Conservation (phyloP, 179 eudicot species). For the Dionaea muscipula region DNA sequence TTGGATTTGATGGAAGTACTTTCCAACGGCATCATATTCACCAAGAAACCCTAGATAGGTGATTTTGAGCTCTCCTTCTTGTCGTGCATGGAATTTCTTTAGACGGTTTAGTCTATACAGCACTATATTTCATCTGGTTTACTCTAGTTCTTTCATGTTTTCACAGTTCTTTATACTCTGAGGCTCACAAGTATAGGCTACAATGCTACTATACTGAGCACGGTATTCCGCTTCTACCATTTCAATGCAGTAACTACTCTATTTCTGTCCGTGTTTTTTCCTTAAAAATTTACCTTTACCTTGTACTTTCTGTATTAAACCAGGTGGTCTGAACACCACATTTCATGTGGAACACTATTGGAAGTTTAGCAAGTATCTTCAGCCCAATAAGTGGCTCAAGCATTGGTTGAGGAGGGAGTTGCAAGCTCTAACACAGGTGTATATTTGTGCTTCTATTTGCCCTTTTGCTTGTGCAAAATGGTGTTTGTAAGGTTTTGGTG, state of each 20-base stretch:
- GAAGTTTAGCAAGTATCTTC: slow-evolving; percentile 55
- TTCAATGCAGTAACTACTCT: not conserved
- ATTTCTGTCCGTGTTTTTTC: not conserved
- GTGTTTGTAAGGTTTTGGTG: no score
- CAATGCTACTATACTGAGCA: slow-evolving; percentile 58
- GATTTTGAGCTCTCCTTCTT: not conserved
- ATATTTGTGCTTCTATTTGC: not conserved
- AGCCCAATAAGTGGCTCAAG: slow-evolving; percentile 45
- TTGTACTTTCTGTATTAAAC: slow-evolving; percentile 7
- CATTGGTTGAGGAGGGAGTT: slow-evolving; percentile 78
- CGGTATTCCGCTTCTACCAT: slow-evolving; percentile 22
- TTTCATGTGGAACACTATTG: slow-evolving; percentile 49
- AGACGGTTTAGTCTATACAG: not conserved
- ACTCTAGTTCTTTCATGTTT: slow-evolving; percentile 1
- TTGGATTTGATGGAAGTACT: slow-evolving; percentile 49
- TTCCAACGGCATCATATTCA: slow-evolving; percentile 47
- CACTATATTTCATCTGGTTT: not conserved
- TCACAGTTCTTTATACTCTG: slow-evolving; percentile 56
- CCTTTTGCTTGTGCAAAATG: not conserved
- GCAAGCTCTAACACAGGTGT: slow-evolving; percentile 79
- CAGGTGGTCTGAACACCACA: slow-evolving; percentile 27
- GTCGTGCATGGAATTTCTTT: not conserved
- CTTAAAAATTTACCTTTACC: not conserved
- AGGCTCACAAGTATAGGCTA: slow-evolving; percentile 67
- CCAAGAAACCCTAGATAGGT: slow-evolving; percentile 38